Evolutionary conservation across 2,329 filamentous ascomycete species (phyloP).

Genomic region (Elsinoe batatas): DNA sequence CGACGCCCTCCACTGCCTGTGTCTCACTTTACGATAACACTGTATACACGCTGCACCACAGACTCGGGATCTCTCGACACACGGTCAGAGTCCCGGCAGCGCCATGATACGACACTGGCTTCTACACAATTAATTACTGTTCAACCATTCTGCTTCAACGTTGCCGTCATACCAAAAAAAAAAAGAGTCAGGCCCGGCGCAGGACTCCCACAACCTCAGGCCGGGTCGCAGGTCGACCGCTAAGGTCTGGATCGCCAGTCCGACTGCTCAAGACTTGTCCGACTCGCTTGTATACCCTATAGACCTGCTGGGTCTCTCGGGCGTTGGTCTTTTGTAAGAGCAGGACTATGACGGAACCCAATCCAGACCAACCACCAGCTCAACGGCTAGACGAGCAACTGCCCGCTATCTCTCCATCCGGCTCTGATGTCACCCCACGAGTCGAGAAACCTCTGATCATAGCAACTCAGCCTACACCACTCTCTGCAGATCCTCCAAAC

Average conservation of each 20-base stretch:
- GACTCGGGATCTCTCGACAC: conserved; percentile 8
- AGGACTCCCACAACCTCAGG: not conserved
- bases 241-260: not conserved
- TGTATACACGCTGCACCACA: conserved; percentile 5
- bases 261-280: not conserved
- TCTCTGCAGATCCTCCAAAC: not conserved
- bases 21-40: conserved; percentile 11
- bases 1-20: not conserved
- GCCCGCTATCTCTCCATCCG: conserved; percentile 4
- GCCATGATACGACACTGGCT: conserved; percentile 7
- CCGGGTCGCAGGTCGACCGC: conserved; percentile 7
- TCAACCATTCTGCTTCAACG: not conserved
- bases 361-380: conserved; percentile 10
- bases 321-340: conserved; percentile 2
- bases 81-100: conserved; percentile 7
- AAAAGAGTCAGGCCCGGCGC: not conserved
- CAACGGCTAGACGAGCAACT: conserved; percentile 4
- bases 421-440: conserved; percentile 9
- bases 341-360: conserved; percentile 12
- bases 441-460: conserved; percentile 12
- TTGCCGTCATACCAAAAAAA: not conserved
- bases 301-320: not conserved
- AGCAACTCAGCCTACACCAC: conserved; percentile 9
- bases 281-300: not conserved
- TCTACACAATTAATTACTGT: not conserved